These are phyloP conservation scores for Vicia sativa DNA, from an alignment of 306 rosid species.

Conservation along the genomic window DNA sequence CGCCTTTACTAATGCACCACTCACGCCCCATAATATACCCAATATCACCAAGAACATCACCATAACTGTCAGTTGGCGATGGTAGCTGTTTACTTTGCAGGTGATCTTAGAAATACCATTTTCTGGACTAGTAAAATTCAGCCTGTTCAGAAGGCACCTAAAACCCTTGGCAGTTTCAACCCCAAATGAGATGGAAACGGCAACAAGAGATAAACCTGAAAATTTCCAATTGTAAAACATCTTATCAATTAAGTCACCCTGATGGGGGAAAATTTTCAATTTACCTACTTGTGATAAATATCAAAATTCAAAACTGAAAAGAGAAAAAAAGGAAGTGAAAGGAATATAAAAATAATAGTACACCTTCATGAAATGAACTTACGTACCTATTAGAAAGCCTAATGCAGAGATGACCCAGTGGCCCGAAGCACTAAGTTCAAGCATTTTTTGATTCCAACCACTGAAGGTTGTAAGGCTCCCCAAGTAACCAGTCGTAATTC, in stretches of 20 bases:
- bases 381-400: slow-evolving; percentile 73
- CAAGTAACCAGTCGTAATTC: slow-evolving; percentile 78
- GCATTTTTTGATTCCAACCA: slow-evolving; percentile 95
- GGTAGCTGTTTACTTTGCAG: slow-evolving; percentile 52
- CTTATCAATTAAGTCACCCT: slow-evolving; percentile 22
- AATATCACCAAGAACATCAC: slow-evolving; percentile 49
- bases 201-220: slow-evolving; percentile 79
- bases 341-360: not conserved
- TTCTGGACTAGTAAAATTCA: slow-evolving; percentile 34
- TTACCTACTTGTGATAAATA: not conserved
- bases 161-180: slow-evolving; percentile 83
- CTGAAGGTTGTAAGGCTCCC: slow-evolving; percentile 97
- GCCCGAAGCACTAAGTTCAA: slow-evolving; percentile 70
- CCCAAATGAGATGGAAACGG: slow-evolving; percentile 64
- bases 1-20: slow-evolving; percentile 49
- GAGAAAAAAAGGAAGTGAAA: not conserved
- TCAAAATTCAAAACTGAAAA: not conserved
- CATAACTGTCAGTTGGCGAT: slow-evolving; percentile 53
- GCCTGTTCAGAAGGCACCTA: slow-evolving; percentile 52
- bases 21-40: slow-evolving; percentile 57
- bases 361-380: not conserved
- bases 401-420: slow-evolving; percentile 66
- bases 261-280: not conserved
- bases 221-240: slow-evolving; percentile 2
- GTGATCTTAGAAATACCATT: slow-evolving; percentile 37